A percentile compares a stretch with the other conserved stretches of the same genome.
phyloP scores from a whole-genome alignment of 164 flowering plant genomes.

The Nymphaea colorata region DNA sequence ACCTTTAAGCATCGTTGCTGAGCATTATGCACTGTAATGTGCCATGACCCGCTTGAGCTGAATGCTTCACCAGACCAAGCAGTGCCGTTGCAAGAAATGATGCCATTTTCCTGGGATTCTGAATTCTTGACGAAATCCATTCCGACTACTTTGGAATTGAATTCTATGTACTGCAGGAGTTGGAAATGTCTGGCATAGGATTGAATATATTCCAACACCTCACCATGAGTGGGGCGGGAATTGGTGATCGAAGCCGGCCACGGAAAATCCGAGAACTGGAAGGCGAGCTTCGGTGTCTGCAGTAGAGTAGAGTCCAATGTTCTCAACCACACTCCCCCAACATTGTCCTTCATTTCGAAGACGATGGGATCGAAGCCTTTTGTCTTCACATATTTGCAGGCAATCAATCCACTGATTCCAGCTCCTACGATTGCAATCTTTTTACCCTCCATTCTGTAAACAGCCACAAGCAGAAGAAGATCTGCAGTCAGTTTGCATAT shows the following conservation, averaged over 20 bases:
- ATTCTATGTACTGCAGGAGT: constrained; percentile 19
- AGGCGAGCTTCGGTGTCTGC: constrained; percentile 34
- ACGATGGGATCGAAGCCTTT: constrained; percentile 41
- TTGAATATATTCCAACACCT: constrained; percentile 39
- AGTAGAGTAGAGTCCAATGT: constrained; percentile 40
- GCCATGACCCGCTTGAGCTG: constrained; percentile 22
- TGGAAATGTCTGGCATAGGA: constrained; percentile 32
- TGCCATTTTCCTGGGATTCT: constrained; percentile 20
- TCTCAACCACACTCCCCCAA: constrained; percentile 30
- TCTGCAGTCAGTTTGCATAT: too few species aligned
- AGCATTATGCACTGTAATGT: constrained; percentile 18
- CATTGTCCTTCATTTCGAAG: constrained; percentile 10
- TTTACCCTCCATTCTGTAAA: constrained; percentile 15
- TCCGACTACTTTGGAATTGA: constrained; percentile 23
- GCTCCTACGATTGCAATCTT: constrained; percentile 54
- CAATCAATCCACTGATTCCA: constrained; percentile 58
- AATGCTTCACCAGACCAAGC: constrained; percentile 36
- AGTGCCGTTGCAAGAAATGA: background rate
- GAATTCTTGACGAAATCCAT: constrained; percentile 22
- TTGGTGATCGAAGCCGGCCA: constrained; percentile 45
- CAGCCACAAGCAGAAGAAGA: too few species aligned
- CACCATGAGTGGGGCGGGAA: constrained; percentile 23
- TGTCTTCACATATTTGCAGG: constrained; percentile 46
- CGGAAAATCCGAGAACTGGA: constrained; percentile 55
- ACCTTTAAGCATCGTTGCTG: constrained; percentile 13